A percentile compares a stretch with the other conserved stretches of the same genome.
Evolutionary conservation across 345 rosid genomes (phyloP).

Genomic region (Citrus sp.): DNA sequence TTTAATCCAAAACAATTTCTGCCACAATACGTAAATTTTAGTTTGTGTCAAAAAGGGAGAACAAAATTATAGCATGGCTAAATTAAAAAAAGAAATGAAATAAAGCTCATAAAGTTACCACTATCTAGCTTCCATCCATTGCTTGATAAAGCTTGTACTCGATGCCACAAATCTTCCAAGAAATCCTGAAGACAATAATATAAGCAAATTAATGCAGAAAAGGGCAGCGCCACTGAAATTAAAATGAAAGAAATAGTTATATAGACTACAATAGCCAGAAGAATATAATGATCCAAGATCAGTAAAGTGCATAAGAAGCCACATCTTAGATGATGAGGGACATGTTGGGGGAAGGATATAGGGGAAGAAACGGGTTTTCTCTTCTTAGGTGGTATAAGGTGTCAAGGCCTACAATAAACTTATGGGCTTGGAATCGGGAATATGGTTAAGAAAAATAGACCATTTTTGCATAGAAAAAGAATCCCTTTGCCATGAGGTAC

Average conservation of each 20-base stretch:
- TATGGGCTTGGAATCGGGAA: neutral
- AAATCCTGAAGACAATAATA: constrained; percentile 56
- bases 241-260: neutral
- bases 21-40: neutral
- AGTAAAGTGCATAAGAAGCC: neutral
- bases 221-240: neutral
- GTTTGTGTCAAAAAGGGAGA: neutral
- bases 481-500: neutral
- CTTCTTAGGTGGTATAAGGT: neutral
- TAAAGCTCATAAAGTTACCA: constrained; percentile 40
- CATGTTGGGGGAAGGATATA: neutral
- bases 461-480: neutral
- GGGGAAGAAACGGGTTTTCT: neutral
- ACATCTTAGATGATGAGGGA: neutral
- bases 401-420: neutral
- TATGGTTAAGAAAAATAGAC: neutral
- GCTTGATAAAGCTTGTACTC: constrained; percentile 65
- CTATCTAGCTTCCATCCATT: constrained; percentile 96
- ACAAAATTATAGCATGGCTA: neutral
- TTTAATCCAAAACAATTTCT: neutral
- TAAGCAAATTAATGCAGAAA: constrained; percentile 12
- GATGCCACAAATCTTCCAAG: constrained; percentile 87
- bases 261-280: neutral
- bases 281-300: neutral
- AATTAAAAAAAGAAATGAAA: neutral